Evolutionary conservation across 495 filamentous ascomycete genomes (phyloP).

Genomic region (Penicillium angulare): DNA sequence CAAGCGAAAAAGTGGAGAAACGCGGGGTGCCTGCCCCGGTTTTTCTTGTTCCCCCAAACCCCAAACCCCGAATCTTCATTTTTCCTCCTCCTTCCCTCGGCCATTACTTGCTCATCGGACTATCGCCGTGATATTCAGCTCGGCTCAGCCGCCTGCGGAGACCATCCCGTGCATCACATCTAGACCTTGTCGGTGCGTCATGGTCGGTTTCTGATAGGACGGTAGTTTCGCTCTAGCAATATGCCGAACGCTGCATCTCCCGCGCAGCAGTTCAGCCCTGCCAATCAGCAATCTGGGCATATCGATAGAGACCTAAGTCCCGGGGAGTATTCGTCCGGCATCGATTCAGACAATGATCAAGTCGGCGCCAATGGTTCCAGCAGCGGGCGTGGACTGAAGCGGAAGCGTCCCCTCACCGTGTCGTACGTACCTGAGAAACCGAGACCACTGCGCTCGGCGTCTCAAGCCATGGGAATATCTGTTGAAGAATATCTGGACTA

Average conservation of each 20-base stretch:
- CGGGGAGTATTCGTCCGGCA: constrained; percentile 38
- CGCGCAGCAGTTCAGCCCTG: constrained; percentile 25
- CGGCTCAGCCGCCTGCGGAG: constrained; percentile 2
- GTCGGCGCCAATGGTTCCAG: constrained; percentile 31
- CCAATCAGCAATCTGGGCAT: constrained; percentile 22
- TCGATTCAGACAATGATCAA: constrained; percentile 38
- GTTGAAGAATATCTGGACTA: constrained; percentile 12
- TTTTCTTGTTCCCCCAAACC: neutral
- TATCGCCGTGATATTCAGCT: constrained; percentile 15
- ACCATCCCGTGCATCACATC: constrained; percentile 7
- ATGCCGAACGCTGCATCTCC: constrained; percentile 39
- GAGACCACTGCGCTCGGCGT: neutral
- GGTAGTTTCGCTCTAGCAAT: constrained; percentile 35
- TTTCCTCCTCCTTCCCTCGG: neutral
- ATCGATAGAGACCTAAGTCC: constrained; percentile 35
- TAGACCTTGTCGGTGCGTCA: constrained; percentile 12
- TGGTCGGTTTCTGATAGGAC: constrained; percentile 27
- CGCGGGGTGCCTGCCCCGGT: constrained; percentile 8
- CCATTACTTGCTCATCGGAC: constrained; percentile 15
- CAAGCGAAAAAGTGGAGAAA: constrained; percentile 8
- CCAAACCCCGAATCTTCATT: neutral
- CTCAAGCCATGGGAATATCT: neutral
- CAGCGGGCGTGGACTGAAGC: constrained; percentile 34
- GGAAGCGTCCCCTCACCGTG: constrained; percentile 46
- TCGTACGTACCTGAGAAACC: constrained; percentile 37